Evolutionary conservation across 108 stramenopile genomes (phyloP).

Genomic region (Fragilaria radians): DNA sequence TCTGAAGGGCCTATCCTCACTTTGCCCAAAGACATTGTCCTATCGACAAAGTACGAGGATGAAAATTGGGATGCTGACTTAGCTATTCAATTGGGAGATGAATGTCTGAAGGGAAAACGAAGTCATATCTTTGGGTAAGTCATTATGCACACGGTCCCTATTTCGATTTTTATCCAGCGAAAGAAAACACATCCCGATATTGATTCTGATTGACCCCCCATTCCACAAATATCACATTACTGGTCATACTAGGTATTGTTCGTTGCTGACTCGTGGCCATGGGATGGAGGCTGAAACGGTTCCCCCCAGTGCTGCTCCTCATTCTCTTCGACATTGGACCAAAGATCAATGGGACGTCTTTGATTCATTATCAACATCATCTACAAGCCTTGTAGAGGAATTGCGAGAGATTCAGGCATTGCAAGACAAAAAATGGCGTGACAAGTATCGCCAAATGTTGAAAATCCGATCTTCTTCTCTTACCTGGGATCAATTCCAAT

Average conservation of each 20-base stretch:
- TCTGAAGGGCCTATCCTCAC: slow-evolving; percentile 34
- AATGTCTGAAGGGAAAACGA: slow-evolving; percentile 42
- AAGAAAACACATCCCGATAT: neutral
- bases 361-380: slow-evolving; percentile 24
- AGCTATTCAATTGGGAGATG: slow-evolving; percentile 48
- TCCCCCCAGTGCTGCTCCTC: slow-evolving; percentile 59
- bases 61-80: slow-evolving; percentile 57
- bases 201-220: neutral
- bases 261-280: slow-evolving; percentile 8
- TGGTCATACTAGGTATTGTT: slow-evolving; percentile 21
- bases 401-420: slow-evolving; percentile 32
- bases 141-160: neutral
- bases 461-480: slow-evolving; percentile 29
- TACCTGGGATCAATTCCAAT: slow-evolving; percentile 57
- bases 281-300: neutral
- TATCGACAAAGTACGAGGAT: slow-evolving; percentile 33
- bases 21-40: slow-evolving; percentile 36
- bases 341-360: slow-evolving; percentile 35
- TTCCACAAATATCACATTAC: slow-evolving; percentile 23
- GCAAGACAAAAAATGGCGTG: slow-evolving; percentile 50
- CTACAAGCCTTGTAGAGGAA: no score
- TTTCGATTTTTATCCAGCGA: no score
- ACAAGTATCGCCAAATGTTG: slow-evolving; percentile 35
- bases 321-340: slow-evolving; percentile 71
- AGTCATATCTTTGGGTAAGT: slow-evolving; percentile 47